Conservation (phyloP, 192 early-diverging fungal species). For the Coemansia umbellata region DNA sequence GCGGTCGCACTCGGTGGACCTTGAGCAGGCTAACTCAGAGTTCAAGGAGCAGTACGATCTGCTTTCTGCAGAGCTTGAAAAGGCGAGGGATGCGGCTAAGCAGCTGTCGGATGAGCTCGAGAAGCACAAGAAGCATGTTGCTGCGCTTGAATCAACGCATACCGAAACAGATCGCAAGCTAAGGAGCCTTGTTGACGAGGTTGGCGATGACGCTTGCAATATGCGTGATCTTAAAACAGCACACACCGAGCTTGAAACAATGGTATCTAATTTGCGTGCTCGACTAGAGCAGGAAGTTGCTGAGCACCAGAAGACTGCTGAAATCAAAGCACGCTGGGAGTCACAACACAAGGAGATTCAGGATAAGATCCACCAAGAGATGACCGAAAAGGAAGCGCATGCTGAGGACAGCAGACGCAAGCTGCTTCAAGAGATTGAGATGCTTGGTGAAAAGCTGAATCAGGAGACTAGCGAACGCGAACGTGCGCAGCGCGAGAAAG, state of each 20-base stretch:
- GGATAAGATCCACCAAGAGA: conserved; percentile 58
- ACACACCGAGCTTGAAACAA: conserved; percentile 58
- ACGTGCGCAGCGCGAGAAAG: conserved; percentile 59
- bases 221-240: conserved; percentile 71
- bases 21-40: conserved; percentile 46
- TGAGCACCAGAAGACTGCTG: conserved; percentile 57
- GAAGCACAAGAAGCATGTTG: conserved; percentile 10
- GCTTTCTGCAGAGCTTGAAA: conserved; percentile 13
- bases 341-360: conserved; percentile 67
- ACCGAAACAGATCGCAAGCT: conserved; percentile 40
- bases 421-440: conserved; percentile 55
- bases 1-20: conserved; percentile 52
- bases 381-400: conserved; percentile 63
- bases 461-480: conserved; percentile 54
- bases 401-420: conserved; percentile 72
- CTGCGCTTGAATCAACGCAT: conserved; percentile 21
- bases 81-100: conserved; percentile 2
- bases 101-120: conserved; percentile 6
- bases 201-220: conserved; percentile 67
- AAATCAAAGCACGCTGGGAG: conserved; percentile 64
- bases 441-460: conserved; percentile 56
- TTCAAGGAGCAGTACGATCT: conserved; percentile 60
- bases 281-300: conserved; percentile 65
- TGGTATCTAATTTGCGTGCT: conserved; percentile 56
- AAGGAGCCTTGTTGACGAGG: conserved; percentile 58